These are phyloP conservation scores for Baorangia bicolor DNA, from an alignment of 768 basidiomycete species.

Conservation along the genomic window DNA sequence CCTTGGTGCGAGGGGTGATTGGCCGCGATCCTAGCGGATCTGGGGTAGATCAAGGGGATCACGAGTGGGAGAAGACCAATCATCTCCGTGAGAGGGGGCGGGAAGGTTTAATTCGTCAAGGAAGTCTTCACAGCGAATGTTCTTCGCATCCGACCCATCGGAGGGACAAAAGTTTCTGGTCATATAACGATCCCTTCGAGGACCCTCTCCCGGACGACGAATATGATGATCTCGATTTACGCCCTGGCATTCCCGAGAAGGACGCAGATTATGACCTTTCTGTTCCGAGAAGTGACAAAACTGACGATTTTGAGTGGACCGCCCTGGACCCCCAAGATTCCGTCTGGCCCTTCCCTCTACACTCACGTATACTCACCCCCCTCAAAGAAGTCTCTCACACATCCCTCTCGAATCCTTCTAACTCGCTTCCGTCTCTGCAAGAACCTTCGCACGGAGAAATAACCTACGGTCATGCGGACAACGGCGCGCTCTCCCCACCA, in stretches of 20 bases:
- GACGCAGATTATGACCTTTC: conserved; percentile 20
- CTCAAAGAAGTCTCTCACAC: conserved; percentile 32
- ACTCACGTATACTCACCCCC: conserved; percentile 32
- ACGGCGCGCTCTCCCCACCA: conserved; percentile 18
- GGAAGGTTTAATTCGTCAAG: conserved; percentile 24
- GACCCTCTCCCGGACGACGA: conserved; percentile 28
- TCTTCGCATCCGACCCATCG: conserved; percentile 10
- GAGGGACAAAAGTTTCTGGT: conserved; percentile 23
- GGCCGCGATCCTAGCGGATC: conserved; percentile 30
- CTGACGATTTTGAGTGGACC: conserved; percentile 15
- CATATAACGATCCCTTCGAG: conserved; percentile 48
- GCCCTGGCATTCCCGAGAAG: conserved; percentile 12
- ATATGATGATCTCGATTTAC: conserved; percentile 14
- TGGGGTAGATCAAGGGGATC: conserved; percentile 13
- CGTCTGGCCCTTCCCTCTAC: conserved; percentile 18
- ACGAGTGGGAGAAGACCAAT: conserved; percentile 22
- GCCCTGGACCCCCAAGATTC: conserved; percentile 11
- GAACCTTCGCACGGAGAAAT: conserved; percentile 25
- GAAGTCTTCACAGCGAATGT: conserved; percentile 6
- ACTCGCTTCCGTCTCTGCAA: conserved; percentile 26
- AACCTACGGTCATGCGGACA: conserved; percentile 28
- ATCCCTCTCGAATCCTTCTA: conserved; percentile 19
- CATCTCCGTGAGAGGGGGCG: conserved; percentile 9
- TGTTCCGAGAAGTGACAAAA: conserved; percentile 10
- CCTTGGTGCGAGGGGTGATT: conserved; percentile 28